Base-by-base conservation (phyloP, 768 basidiomycete species). In the Kwoniella europaea region DNA sequence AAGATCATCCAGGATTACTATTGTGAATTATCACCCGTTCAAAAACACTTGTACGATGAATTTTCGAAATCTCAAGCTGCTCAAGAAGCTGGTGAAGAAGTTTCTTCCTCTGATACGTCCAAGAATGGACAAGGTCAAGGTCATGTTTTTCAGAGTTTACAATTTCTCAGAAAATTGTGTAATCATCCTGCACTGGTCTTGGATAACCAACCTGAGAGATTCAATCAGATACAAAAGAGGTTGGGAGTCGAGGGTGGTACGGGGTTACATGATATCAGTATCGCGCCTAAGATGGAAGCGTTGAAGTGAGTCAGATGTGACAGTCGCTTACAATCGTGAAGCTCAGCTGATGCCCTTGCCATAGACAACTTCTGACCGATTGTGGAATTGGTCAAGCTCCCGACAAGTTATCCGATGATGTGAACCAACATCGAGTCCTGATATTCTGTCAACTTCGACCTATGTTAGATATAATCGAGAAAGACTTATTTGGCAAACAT, bases 1-100 rank as follows among this genome's bases (percentile, higher is more conserved):
- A 98, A 99, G 86, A 99, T 99, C 83, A 98, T 99, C 68, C 97
- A 99, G 83, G 97, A 99, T 82, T 98, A 98, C 82, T 95, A 98
- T 80, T 98, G 95, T 86, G 96, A 98, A 80, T 88, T 99, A 3
- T 98, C 96, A 0, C 92, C 94, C 0, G 84, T 98, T 20, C 97
- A 99, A 85, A 94, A 94, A 82, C 87, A 89, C 71, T 88, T 99
- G 18, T 99, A 98, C 80, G 97, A 98, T 79, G 91, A 96, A 78
- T 98, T 95, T 81, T 89, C 91, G 1, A 89, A 88, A 78, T 93
- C 94, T 5, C 89, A 89, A 69, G 92, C 91, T 41, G 87, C 86
- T 70, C 77, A 85, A 46, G 87, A 88, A 53, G 91, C 87, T 0
- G 89, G 91, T 68, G 89, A 89, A 69, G 89, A 87, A 15, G 87